Base-by-base conservation (phyloP, 129 eudicot genomes). In the Arctium minus region DNA sequence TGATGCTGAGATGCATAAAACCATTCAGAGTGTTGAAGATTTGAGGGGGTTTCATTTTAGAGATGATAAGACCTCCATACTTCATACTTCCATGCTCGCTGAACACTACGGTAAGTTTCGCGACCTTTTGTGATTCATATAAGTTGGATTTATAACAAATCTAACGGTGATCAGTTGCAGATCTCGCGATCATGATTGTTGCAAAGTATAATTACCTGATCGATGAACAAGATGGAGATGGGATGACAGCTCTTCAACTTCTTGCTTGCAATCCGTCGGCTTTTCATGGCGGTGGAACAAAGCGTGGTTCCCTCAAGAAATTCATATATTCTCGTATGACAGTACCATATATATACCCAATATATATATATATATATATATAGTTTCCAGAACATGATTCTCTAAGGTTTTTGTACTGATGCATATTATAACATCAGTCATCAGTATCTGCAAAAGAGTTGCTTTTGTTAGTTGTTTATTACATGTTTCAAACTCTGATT, bases 191-290 rank as follows among this genome's bases (percentile, higher is more conserved):
- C 3, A 10, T 2, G 37, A 87, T 87, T 56, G 90, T 82, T 32
- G 3, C 32, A 36, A 62, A 31, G 77, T 76, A 83, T 38, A 6
- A 1, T 2, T 42, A 83, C 48, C 40, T 87, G 29, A 67, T 71
- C 2, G 65, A 39, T 17, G 68, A 56, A 76, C 70, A 31, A 71
- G 90, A 87, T 31, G 86, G 73, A 48, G 86, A 84, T 40, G 81
- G 84, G 74, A 85, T 78, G 84, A 88, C 84, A 13, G 81, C 84
- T 62, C 88, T 86, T 68, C 89, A 86, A 53, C 84, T 86, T 53
- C 84, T 86, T 37, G 84, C 89, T 1, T 68, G 79, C 71, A 86
- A 83, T 6, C 79, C 86, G 7, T 9, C 81, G 0, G 90, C 88
- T 10, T 88, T 88, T 30, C 32, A 38, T n/a, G 76, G 32, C 2